Evolutionary conservation across 805 yeast species (phyloP), one percentile per base, ranked within the genome.

Genomic region (Jamesozyma piceae): DNA sequence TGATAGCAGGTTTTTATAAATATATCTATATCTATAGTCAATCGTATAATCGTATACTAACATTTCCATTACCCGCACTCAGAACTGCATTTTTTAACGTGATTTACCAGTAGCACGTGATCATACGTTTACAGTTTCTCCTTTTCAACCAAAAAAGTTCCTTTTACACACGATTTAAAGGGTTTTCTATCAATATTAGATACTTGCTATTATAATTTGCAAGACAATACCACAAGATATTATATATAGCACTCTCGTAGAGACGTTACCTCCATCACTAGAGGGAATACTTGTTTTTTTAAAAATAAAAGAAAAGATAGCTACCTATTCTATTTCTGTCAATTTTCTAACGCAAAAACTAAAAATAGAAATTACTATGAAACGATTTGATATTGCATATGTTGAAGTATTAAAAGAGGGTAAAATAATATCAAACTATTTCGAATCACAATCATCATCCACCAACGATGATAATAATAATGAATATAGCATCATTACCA

Each of bases 331-430:
- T n/a, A n/a, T n/a, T n/a, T n/a, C n/a, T n/a, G n/a, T n/a, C n/a
- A n/a, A n/a, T n/a, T n/a, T n/a, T n/a, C n/a, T n/a, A n/a, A n/a
- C n/a, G n/a, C n/a, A n/a, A n/a, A n/a, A n/a, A n/a, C n/a, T n/a
- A n/a, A n/a, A n/a, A n/a, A n/a, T n/a, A n/a, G n/a, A n/a, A n/a
- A n/a, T 8, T 24, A 24, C 28, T 8, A 51, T 52, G 54, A 50
- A 43, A 29, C 44, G 47, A 24, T 54, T 50, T 39, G 47, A 47
- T 43, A 49, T 59, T 2, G 50, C 58, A 1, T 60, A 57, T 41
- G 51, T 60, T 35, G 65, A 58, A 40, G 57, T 55, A 4, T 29
- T 57, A 11, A 38, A 48, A n/a, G 45, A 51, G 24, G 51, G 48
- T 15, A 32, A 41, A 18, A 49, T 55, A 5, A 40, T 52, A 20